A percentile compares a stretch with the other conserved stretches of the same genome.
phyloP scores from a whole-genome alignment of 1,284 basidiomycete genomes.

The Naganishia cerealis region DNA sequence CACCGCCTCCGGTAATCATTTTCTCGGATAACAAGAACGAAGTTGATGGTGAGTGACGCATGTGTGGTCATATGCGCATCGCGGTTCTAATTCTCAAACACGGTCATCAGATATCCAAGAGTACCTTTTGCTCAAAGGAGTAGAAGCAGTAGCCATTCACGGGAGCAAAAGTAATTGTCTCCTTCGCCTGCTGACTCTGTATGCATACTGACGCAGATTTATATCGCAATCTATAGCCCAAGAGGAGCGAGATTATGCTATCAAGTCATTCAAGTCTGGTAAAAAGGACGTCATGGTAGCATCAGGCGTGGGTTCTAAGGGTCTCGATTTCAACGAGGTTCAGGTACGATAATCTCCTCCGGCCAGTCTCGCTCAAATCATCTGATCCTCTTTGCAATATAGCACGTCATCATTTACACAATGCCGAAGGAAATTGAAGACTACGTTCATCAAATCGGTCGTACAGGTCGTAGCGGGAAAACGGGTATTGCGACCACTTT shows the following conservation, averaged over 20 bases:
- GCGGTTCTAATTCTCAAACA: background rate
- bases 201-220: background rate
- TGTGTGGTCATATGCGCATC: background rate
- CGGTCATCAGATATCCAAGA: conserved; percentile 85
- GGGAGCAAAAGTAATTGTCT: conserved; percentile 80
- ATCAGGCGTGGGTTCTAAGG: conserved; percentile 94
- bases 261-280: conserved; percentile 93
- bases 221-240: conserved; percentile 64
- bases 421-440: conserved; percentile 98
- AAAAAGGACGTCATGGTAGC: conserved; percentile 99
- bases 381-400: background rate
- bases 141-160: conserved; percentile 98
- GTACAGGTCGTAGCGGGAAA: conserved; percentile 94
- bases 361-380: background rate
- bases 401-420: conserved; percentile 64
- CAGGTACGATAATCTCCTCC: conserved; percentile 75
- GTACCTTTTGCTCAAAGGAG: conserved; percentile 91
- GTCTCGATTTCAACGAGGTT: conserved; percentile 96
- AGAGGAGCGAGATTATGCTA: conserved; percentile 98
- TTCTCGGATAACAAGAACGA: conserved; percentile 99
- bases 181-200: background rate
- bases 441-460: conserved; percentile 96
- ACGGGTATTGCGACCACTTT: conserved; percentile 99
- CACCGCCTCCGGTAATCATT: conserved; percentile 94
- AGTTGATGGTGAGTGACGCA: conserved; percentile 72